Conservation (phyloP, 139 green algal genomes). For the Pleodorina starrii region DNA sequence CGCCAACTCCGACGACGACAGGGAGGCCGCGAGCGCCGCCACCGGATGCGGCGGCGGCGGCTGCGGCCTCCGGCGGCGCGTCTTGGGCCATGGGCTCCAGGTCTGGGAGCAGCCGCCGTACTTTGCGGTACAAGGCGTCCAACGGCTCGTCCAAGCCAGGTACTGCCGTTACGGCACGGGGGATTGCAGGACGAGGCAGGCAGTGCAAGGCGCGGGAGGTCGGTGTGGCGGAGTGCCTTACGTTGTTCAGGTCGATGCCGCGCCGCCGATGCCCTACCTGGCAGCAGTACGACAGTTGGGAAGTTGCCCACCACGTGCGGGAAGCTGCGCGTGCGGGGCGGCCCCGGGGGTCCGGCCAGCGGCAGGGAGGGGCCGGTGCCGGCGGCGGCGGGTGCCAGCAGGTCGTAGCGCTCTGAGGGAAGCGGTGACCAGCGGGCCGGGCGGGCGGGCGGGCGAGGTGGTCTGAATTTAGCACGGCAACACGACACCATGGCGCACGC, state of each 20-base stretch:
- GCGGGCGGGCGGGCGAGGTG: no score
- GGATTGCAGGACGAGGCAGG: neutral
- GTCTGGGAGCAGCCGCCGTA: constrained; percentile 26
- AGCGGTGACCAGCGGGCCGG: no score
- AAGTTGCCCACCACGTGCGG: constrained; percentile 37
- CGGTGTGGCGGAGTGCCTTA: no score
- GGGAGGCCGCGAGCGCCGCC: no score
- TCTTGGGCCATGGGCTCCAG: constrained; percentile 30
- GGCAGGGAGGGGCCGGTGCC: neutral
- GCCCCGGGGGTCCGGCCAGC: no score
- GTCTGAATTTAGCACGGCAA: no score
- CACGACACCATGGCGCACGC: no score
- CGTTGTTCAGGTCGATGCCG: no score
- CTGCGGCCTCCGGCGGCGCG: neutral
- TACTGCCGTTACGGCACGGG: neutral
- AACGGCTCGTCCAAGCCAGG: neutral
- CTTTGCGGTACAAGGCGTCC: constrained; percentile 29
- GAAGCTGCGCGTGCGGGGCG: constrained; percentile 18
- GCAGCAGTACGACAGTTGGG: constrained; percentile 37
- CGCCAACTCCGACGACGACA: no score
- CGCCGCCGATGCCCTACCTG: neutral
- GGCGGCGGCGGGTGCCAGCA: neutral
- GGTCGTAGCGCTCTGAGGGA: neutral
- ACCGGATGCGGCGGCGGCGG: no score
- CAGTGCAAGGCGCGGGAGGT: no score